Percentiles rank a stretch among this genome's conserved stretches.
Evolutionary conservation across 495 filamentous ascomycete species (phyloP).

Genomic region (Aspergillus haitiensis): DNA sequence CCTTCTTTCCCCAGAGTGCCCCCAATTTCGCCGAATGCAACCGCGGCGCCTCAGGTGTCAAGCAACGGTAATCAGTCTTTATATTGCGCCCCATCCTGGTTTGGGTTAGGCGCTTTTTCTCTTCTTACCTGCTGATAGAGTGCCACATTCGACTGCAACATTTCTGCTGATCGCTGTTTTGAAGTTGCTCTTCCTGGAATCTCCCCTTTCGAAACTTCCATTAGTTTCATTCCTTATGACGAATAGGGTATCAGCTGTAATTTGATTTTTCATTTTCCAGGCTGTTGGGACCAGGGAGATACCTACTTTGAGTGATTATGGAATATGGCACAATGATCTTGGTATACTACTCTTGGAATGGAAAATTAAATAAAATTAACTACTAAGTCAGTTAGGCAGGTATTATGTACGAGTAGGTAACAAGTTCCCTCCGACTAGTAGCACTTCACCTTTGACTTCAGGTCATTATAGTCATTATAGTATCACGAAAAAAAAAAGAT

Average conservation of each 20-base stretch:
- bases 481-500: neutral
- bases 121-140: constrained; percentile 3
- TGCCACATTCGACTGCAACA: constrained; percentile 28
- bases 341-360: too few species aligned
- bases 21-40: constrained; percentile 41
- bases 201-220: neutral
- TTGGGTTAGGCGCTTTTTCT: neutral
- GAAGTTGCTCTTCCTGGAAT: neutral
- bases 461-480: neutral
- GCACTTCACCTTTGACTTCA: too few species aligned
- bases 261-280: neutral
- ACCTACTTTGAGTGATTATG: too few species aligned
- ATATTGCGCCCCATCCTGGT: neutral
- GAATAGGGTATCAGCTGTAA: neutral
- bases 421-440: too few species aligned
- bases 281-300: too few species aligned
- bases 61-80: neutral
- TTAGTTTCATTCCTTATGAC: neutral
- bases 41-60: constrained; percentile 21
- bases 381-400: too few species aligned
- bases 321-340: too few species aligned
- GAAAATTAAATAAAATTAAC: too few species aligned
- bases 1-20: constrained; percentile 19
- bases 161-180: constrained; percentile 8
- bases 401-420: too few species aligned